These are phyloP conservation scores for Iberis amara DNA, from an alignment of 441 rosid species.

Conservation along the genomic window DNA sequence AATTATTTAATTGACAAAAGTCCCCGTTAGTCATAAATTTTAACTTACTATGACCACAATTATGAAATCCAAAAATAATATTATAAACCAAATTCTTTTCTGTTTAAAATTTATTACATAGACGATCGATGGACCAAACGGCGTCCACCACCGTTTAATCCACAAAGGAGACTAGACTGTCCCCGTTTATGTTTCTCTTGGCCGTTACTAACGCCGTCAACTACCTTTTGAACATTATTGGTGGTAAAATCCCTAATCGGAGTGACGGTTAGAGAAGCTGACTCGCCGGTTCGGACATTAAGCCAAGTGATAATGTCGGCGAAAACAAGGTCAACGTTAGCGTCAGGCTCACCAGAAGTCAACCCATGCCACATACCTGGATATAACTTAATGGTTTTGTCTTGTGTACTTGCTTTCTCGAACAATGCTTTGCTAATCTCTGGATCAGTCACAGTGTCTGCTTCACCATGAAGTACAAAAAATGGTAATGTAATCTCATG, in stretches of 20 bases:
- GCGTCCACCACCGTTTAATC: slow-evolving; percentile 52
- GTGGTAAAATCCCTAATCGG: slow-evolving; percentile 29
- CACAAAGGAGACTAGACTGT: slow-evolving; percentile 41
- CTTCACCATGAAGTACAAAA: slow-evolving; percentile 82
- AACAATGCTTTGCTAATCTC: slow-evolving; percentile 89
- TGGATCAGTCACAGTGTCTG: slow-evolving; percentile 88
- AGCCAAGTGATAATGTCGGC: slow-evolving; percentile 75
- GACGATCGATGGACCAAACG: slow-evolving; percentile 48
- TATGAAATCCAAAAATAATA: too few species aligned
- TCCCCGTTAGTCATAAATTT: too few species aligned
- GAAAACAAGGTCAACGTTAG: slow-evolving; percentile 63
- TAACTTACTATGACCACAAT: too few species aligned
- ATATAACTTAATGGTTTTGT: slow-evolving; percentile 75
- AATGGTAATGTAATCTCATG: slow-evolving; percentile 68
- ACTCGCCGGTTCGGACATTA: slow-evolving; percentile 37
- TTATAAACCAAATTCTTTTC: too few species aligned
- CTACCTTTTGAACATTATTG: slow-evolving; percentile 22
- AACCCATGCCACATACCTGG: slow-evolving; percentile 93
- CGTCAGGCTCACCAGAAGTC: slow-evolving; percentile 79
- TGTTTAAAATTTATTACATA: slow-evolving; percentile 36
- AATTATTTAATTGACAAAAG: too few species aligned
- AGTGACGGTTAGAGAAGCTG: slow-evolving; percentile 25
- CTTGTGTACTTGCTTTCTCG: slow-evolving; percentile 56
- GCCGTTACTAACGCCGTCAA: not conserved
- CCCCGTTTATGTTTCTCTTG: slow-evolving; percentile 16